These are phyloP conservation scores for Inonotus hispidus DNA, from an alignment of 1,284 basidiomycete species.

Conservation along the genomic window DNA sequence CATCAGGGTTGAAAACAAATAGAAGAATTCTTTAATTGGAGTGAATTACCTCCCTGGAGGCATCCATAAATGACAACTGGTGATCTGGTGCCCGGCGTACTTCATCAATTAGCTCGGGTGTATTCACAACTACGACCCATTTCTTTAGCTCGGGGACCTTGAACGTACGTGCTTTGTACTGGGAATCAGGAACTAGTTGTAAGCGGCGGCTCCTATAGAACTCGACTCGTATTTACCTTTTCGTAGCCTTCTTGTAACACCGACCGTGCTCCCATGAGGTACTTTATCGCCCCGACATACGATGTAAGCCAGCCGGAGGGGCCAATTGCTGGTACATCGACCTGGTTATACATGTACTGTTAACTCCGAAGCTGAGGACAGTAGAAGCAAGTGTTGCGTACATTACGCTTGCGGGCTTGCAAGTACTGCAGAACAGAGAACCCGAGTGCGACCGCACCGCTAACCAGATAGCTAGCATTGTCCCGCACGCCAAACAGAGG, in stretches of 20 bases:
- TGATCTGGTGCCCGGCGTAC: constrained; percentile 31
- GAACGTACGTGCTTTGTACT: constrained; percentile 24
- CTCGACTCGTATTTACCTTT: background rate
- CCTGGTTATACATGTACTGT: background rate
- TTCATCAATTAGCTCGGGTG: constrained; percentile 31
- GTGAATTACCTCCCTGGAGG: constrained; percentile 25
- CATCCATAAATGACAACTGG: constrained; percentile 29
- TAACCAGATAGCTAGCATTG: background rate
- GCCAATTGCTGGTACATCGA: constrained; percentile 11
- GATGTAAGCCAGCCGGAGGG: constrained; percentile 11
- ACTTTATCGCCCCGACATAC: constrained; percentile 11
- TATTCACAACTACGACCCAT: constrained; percentile 32
- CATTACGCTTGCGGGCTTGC: constrained; percentile 11
- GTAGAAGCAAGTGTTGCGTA: background rate
- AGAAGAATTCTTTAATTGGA: background rate
- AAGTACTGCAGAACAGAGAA: constrained; percentile 9
- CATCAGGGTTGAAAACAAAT: background rate
- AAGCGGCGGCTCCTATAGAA: background rate
- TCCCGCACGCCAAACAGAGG: background rate
- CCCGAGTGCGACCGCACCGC: background rate
- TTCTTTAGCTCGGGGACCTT: constrained; percentile 28
- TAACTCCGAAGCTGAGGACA: no score
- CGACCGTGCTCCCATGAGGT: background rate
- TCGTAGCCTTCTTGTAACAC: constrained; percentile 14
- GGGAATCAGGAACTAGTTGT: background rate